A percentile compares a stretch with the other conserved stretches of the same genome.
phyloP scores from a whole-genome alignment of 768 basidiomycete genomes.

The Hygrocybe punicea region DNA sequence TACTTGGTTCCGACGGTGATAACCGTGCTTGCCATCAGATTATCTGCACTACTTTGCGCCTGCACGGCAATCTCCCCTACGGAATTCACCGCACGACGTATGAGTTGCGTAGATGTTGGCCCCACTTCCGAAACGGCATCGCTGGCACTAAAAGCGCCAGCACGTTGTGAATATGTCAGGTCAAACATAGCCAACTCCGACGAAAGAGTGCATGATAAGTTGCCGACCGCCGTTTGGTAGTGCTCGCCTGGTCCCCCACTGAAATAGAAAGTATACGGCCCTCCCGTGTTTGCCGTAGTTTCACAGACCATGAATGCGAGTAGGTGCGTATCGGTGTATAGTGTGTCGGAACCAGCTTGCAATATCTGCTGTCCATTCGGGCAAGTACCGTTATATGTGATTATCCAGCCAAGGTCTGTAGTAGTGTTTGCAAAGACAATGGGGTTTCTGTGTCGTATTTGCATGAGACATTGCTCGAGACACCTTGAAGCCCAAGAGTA shows the following conservation, averaged over 20 bases:
- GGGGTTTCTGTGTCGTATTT: slow-evolving; percentile 12
- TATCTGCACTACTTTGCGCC: slow-evolving; percentile 12
- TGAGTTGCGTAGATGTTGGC: neutral
- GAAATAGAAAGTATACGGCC: slow-evolving; percentile 16
- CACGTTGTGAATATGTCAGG: slow-evolving; percentile 9
- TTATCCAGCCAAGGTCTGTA: neutral
- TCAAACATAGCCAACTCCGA: slow-evolving; percentile 17
- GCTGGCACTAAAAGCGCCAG: neutral
- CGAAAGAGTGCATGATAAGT: slow-evolving; percentile 18
- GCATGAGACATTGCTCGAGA: slow-evolving; percentile 19
- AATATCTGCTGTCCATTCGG: neutral
- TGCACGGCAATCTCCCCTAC: slow-evolving; percentile 11
- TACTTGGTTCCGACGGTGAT: slow-evolving; percentile 20
- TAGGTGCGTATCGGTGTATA: neutral
- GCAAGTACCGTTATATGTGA: neutral
- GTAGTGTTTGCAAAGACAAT: neutral
- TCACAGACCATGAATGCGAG: slow-evolving; percentile 18
- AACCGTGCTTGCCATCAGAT: slow-evolving; percentile 20
- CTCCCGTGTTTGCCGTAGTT: neutral
- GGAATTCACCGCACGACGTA: slow-evolving; percentile 5
- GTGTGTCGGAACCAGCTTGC: neutral
- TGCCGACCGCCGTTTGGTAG: slow-evolving; percentile 12
- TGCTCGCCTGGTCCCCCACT: neutral
- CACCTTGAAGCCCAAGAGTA: slow-evolving; percentile 23
- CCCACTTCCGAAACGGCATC: neutral